phyloP scores from a whole-genome alignment of 108 stramenopile genomes.

The Fistulifera solaris region DNA sequence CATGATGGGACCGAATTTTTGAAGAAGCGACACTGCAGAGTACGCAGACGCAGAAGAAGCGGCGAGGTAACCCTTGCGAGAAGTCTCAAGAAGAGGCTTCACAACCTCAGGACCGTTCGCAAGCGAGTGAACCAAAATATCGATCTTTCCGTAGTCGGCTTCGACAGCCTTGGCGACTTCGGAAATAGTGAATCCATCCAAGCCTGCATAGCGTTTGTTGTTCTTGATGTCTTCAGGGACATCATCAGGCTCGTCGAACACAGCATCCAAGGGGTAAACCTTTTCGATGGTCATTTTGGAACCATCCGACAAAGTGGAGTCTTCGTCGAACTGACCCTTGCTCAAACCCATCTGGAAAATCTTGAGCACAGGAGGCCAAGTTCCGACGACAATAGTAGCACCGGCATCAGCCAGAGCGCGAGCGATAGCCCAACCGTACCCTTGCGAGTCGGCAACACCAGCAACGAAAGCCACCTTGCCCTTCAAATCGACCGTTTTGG shows the following conservation, averaged over 20 bases:
- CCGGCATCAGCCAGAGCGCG: constrained; percentile 92
- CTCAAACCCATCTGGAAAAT: constrained; percentile 86
- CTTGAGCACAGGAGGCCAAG: constrained; percentile 97
- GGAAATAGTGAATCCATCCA: constrained; percentile 89
- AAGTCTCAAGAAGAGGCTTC: constrained; percentile 84
- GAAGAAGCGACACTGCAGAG: constrained; percentile 90
- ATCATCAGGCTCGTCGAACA: constrained; percentile 89
- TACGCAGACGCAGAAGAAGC: constrained; percentile 95
- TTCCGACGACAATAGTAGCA: constrained; percentile 93
- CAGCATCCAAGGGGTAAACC: constrained; percentile 96
- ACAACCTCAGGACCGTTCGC: constrained; percentile 98
- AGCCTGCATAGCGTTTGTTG: constrained; percentile 93
- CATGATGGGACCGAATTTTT: constrained; percentile 96
- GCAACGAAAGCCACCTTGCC: constrained; percentile 96
- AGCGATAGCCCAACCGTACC: constrained; percentile 98
- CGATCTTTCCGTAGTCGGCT: constrained; percentile 95
- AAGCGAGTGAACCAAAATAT: constrained; percentile 95
- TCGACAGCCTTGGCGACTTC: constrained; percentile 91
- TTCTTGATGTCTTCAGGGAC: constrained; percentile 90
- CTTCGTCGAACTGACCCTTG: constrained; percentile 85
- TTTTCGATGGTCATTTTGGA: constrained; percentile 89
- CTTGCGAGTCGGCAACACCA: constrained; percentile 95
- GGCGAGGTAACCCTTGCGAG: constrained; percentile 87
- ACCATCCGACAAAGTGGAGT: constrained; percentile 76
- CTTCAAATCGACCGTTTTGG: constrained; percentile 49